Evolutionary conservation across 2,329 filamentous ascomycete species (phyloP), one percentile per base, ranked within the genome.

Genomic region (Colletotrichum paranaense): DNA sequence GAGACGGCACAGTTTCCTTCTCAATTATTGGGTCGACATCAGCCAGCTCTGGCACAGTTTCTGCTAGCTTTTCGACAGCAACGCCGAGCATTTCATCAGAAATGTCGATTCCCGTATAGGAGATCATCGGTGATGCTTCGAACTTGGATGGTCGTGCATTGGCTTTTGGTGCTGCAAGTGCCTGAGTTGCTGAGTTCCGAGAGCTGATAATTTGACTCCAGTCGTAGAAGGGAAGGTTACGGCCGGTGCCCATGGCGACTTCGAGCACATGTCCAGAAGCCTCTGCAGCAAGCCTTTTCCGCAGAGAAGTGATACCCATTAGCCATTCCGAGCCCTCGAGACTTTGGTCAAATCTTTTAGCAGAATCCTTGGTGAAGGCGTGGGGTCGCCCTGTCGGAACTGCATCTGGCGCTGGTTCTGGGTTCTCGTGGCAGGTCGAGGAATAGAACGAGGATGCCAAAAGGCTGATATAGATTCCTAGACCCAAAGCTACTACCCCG

Each of bases 21-120:
- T 63, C 5, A 22, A 46, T 62, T 14, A 12, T 19, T 76, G 81
- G 68, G 82, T 57, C 19, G 12, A 62, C n/a, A 22, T 79, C 80
- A 7, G 77, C 67, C 59, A 85, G 80, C 4, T 83, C 82, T 0
- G 87, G 82, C 58, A 87, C 79, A 35, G 80, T 73, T 67, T 84
- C 79, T 55, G 84, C 82, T 35, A 92, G 84, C 62, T 89, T 87
- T 32, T 83, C 83, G 32, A 89, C 84, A 19, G 90, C 88, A 26
- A 92, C 84, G 69, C 88, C 86, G 3, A 92, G 82, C 88, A 92
- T 92, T 67, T 90, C 86, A 28, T 83, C 83, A 14, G 88, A 90
- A 64, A 91, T 89, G 76, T 92, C 91, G 12, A 92, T 82, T 30
- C 89, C 91, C 1, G 91, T 92, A 76, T 90, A 92, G 65, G 88